Base-by-base conservation (phyloP, 1,139 yeast species). In the Pichia sp. region DNA sequence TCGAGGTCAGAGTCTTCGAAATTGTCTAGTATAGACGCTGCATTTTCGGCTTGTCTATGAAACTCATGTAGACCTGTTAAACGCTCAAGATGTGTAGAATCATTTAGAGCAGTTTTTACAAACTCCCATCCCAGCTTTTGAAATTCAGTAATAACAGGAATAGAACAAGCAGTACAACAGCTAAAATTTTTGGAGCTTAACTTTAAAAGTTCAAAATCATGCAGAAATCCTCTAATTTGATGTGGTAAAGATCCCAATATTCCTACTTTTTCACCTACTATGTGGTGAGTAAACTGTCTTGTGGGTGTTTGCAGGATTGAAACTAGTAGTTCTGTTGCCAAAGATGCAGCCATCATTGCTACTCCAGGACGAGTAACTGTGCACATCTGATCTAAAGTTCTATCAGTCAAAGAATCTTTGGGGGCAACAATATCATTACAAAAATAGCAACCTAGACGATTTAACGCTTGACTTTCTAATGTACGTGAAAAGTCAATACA, bases 371-470 rank as follows among this genome's bases (percentile, higher is more conserved):
- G 67, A 0, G 98, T 91, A 1, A 91, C 98, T 0, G 98, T 91
- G 58, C 99, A 91, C 96, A 91, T 91, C 60, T 91, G 97, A 61
- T 91, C 99, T 46, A 91, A 64, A 0, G 96, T 84, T 39, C 95
- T 68, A 55, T 88, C 94, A 0, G 85, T 71, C 15, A 85, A 64
- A 47, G 94, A 82, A 58, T 91, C 96, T 6, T 79, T 68, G 0
- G 99, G 98, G 0, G 96, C 96, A 37, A 88, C 89, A 8, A 91
- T 88, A 58, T 93, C 98, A 58, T 88, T 86, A 61, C 99, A 91
- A 59, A 81, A 91, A 62, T 91, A 91, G 60, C 99, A 91, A 0
- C 99, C 98, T 24, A 89, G 62, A 33, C 81, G 67, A 3, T 51
- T 41, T 18, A 49, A 52, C 21, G 52, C 52, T 30, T 53, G 57